Percentiles rank a stretch among this genome's conserved stretches.
Conservation (phyloP, 1,139 yeast genomes). For the Taiozyma sp. region DNA sequence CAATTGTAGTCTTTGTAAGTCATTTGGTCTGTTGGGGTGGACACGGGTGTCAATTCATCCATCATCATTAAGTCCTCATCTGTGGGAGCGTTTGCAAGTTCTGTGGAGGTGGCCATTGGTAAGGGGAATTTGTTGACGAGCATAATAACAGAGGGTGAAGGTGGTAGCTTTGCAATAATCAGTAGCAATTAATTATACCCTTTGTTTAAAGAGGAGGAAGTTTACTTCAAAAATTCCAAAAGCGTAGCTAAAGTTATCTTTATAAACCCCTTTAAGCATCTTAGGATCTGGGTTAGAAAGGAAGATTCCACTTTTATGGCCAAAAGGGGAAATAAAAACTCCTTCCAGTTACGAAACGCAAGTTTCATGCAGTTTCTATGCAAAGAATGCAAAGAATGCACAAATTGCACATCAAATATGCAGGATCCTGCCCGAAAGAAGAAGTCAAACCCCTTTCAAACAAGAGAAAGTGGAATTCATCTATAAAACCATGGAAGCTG, state of each 20-base stretch:
- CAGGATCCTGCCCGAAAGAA: not conserved
- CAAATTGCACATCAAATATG: not conserved
- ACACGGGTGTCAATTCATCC: constrained; percentile 5
- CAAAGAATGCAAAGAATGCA: not conserved
- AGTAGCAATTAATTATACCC: no score
- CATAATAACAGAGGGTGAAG: not conserved
- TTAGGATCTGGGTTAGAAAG: not conserved
- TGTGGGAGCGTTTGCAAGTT: not conserved
- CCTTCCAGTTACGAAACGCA: constrained; percentile 10
- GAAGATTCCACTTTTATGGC: not conserved
- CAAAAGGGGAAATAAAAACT: not conserved
- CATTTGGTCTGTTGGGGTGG: constrained; percentile 21
- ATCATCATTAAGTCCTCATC: constrained; percentile 5
- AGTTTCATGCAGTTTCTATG: not conserved
- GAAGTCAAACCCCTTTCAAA: not conserved
- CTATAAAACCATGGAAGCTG: not conserved
- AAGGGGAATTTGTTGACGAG: constrained; percentile 7
- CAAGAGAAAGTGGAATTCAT: not conserved
- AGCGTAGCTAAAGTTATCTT: not conserved
- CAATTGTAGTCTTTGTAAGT: constrained; percentile 11
- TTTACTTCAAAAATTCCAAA: not conserved
- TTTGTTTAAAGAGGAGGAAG: not conserved
- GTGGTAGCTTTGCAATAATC: not conserved
- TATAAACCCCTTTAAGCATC: not conserved
- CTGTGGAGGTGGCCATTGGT: constrained; percentile 1